A percentile compares a stretch with the other conserved stretches of the same genome.
These are phyloP conservation scores for Fusarium gaditjirri DNA, from an alignment of 2,329 filamentous ascomycete species.

Conservation along the genomic window DNA sequence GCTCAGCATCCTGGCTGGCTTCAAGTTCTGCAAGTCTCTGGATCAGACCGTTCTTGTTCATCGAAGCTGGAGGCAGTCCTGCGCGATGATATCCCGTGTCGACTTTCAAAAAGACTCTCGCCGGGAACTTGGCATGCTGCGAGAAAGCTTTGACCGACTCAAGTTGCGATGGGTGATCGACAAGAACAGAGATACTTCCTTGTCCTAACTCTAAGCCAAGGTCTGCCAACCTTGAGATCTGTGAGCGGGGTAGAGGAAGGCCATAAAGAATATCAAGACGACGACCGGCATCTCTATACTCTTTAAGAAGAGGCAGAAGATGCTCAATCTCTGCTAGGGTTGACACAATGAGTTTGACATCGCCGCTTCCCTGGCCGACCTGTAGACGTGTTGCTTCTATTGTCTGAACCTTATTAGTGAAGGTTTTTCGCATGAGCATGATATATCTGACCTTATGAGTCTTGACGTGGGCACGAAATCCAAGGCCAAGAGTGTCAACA, in stretches of 20 bases:
- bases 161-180: slow-evolving; percentile 66
- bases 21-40: slow-evolving; percentile 46
- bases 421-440: fast-evolving
- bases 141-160: slow-evolving; percentile 44
- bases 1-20: neutral
- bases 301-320: slow-evolving; percentile 60
- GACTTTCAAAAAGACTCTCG: slow-evolving; percentile 66
- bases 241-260: slow-evolving; percentile 66
- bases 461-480: slow-evolving; percentile 72
- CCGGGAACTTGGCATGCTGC: slow-evolving; percentile 45
- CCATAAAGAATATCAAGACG: slow-evolving; percentile 64
- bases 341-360: slow-evolving; percentile 67
- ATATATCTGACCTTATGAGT: slow-evolving; percentile 66
- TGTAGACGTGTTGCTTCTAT: slow-evolving; percentile 64
- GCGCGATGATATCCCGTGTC: slow-evolving; percentile 73
- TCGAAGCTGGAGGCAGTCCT: slow-evolving; percentile 58
- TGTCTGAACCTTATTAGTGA: slow-evolving; percentile 54
- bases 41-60: slow-evolving; percentile 54
- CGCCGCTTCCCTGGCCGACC: slow-evolving; percentile 54
- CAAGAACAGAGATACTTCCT: slow-evolving; percentile 62
- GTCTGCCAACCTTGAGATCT: slow-evolving; percentile 59
- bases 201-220: slow-evolving; percentile 58
- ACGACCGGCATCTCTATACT: slow-evolving; percentile 45
- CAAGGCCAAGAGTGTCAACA: slow-evolving; percentile 58
- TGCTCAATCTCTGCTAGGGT: slow-evolving; percentile 69